phyloP scores from a whole-genome alignment of 2,329 filamentous ascomycete genomes.

The Tolypocladium sp. region DNA sequence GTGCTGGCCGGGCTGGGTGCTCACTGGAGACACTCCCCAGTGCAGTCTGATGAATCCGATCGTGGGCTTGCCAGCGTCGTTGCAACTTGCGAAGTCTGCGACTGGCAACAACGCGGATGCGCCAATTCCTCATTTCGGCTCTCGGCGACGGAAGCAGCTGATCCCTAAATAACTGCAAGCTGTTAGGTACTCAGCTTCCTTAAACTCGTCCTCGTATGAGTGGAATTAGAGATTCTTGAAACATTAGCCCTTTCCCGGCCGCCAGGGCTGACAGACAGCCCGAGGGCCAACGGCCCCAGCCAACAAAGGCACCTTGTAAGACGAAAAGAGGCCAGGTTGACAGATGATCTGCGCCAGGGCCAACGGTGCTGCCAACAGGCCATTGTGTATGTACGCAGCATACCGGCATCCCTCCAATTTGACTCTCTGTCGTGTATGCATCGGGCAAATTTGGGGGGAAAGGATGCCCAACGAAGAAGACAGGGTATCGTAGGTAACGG shows the following conservation, averaged over 20 bases:
- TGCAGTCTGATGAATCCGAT: neutral
- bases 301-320: neutral
- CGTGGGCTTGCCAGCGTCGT: neutral
- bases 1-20: neutral
- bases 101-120: neutral
- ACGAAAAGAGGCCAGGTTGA: neutral
- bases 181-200: too few species aligned
- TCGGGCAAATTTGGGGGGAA: neutral
- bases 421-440: neutral
- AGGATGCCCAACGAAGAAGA: neutral
- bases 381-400: neutral
- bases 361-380: neutral
- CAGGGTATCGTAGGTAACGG: neutral
- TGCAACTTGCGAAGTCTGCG: neutral
- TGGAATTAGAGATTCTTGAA: neutral
- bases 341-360: neutral
- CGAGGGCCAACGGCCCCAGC: neutral
- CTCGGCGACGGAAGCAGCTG: neutral
- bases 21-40: neutral
- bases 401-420: neutral
- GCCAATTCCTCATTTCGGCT: neutral
- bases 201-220: too few species aligned
- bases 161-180: neutral
- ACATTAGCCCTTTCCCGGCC: neutral
- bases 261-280: neutral